Evolutionary conservation across 2,329 filamentous ascomycete genomes (phyloP).

Genomic region (Trichoderma hamatum): DNA sequence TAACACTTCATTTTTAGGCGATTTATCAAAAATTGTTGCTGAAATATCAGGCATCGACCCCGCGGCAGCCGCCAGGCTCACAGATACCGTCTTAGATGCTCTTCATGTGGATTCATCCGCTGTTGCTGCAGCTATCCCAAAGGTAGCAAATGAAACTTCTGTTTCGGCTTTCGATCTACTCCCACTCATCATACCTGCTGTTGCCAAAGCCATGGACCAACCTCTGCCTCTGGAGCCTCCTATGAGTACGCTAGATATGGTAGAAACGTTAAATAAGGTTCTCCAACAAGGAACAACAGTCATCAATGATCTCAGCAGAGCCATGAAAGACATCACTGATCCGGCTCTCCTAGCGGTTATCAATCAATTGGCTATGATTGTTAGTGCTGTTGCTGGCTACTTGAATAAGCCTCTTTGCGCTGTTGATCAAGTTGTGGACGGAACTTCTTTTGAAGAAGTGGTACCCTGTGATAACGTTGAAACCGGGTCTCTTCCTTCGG

Average conservation of each 20-base stretch:
- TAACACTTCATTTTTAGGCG: conserved; percentile 28
- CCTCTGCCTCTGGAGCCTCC: conserved; percentile 12
- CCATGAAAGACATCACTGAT: conserved; percentile 13
- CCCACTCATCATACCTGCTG: conserved; percentile 33
- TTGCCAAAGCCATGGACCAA: conserved; percentile 30
- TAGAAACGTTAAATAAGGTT: conserved; percentile 28
- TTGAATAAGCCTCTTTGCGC: conserved; percentile 31
- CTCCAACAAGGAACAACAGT: conserved; percentile 30
- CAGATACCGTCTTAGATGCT: conserved; percentile 31
- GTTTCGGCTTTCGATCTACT: conserved; percentile 26
- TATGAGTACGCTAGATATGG: conserved; percentile 13
- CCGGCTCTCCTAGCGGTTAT: conserved; percentile 30
- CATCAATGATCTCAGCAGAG: conserved; percentile 31
- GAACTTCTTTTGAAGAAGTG: conserved; percentile 26
- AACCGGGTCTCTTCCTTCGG: not conserved
- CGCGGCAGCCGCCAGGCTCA: conserved; percentile 30
- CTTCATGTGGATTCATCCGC: conserved; percentile 31
- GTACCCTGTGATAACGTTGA: conserved; percentile 29
- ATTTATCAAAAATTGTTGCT: conserved; percentile 30
- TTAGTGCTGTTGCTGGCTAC: conserved; percentile 30
- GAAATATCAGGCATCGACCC: conserved; percentile 30
- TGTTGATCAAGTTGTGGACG: conserved; percentile 27
- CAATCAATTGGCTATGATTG: conserved; percentile 32
- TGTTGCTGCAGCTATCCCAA: conserved; percentile 29
- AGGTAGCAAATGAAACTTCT: conserved; percentile 29